These are phyloP conservation scores for Phragmites australis DNA, from an alignment of 176 grass and related monocot species.

Conservation along the genomic window DNA sequence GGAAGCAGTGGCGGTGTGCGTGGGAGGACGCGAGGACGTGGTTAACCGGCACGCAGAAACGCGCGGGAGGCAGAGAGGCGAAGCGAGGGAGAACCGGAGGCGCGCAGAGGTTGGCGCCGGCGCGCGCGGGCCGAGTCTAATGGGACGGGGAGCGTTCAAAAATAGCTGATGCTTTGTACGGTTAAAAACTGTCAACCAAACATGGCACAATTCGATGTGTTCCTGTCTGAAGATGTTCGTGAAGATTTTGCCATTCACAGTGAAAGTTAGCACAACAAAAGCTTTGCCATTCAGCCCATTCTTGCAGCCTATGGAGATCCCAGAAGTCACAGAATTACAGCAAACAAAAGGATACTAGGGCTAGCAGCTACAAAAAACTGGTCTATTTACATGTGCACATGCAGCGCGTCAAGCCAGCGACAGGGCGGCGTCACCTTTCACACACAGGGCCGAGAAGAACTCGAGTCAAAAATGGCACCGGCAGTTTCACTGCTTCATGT, in stretches of 20 bases:
- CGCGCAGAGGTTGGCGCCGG: constrained; percentile 31
- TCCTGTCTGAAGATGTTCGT: not conserved
- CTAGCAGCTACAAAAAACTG: not conserved
- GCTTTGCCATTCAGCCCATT: not conserved
- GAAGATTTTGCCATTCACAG: not conserved
- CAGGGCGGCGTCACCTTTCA: not conserved
- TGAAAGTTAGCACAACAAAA: not conserved
- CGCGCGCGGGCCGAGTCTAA: constrained; percentile 7
- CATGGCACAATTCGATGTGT: not conserved
- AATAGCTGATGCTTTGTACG: constrained; percentile 39
- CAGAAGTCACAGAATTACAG: not conserved
- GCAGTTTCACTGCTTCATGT: not conserved
- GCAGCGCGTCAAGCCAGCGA: not conserved
- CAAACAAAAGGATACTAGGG: not conserved
- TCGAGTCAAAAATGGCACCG: not conserved
- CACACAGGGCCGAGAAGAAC: not conserved
- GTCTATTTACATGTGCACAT: not conserved
- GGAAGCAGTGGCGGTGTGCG: not conserved
- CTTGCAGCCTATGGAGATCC: not conserved
- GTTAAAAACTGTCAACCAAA: not conserved
- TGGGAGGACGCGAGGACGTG: not conserved
- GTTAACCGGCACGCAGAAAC: constrained; percentile 34
- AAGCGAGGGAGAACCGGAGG: constrained; percentile 19
- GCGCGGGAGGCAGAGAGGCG: not conserved
- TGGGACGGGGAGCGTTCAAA: constrained; percentile 11